These are phyloP conservation scores for Flagelloscypha sp. DNA, from an alignment of 768 basidiomycete genomes.

Conservation along the genomic window DNA sequence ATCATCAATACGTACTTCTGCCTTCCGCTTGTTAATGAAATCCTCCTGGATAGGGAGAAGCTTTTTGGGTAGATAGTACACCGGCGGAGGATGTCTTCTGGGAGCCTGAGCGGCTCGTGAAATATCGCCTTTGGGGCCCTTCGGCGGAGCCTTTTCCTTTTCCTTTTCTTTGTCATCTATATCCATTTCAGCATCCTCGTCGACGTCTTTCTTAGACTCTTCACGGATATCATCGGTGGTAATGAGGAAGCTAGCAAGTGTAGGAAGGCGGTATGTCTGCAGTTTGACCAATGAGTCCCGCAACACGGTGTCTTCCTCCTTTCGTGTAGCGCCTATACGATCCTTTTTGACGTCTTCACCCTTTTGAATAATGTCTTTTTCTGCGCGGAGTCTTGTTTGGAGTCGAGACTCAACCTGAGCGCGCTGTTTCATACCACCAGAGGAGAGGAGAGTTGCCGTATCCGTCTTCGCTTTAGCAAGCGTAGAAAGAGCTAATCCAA, in stretches of 20 bases:
- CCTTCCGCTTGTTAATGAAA: slow-evolving; percentile 54
- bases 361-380: slow-evolving; percentile 78
- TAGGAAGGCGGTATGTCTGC: slow-evolving; percentile 60
- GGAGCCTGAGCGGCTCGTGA: slow-evolving; percentile 39
- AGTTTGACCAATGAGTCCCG: slow-evolving; percentile 80
- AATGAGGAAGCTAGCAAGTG: slow-evolving; percentile 65
- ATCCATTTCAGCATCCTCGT: no score
- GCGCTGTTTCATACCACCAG: slow-evolving; percentile 67
- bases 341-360: slow-evolving; percentile 84
- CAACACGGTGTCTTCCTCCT: slow-evolving; percentile 75
- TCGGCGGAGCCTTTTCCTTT: no score
- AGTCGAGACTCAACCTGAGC: slow-evolving; percentile 78
- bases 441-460: slow-evolving; percentile 41
- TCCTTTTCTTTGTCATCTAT: no score
- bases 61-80: slow-evolving; percentile 69
- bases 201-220: slow-evolving; percentile 17
- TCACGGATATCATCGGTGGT: slow-evolving; percentile 62
- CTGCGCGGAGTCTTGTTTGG: slow-evolving; percentile 76
- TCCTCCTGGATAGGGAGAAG: slow-evolving; percentile 63
- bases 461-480: slow-evolving; percentile 84
- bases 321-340: slow-evolving; percentile 65
- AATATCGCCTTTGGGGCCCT: slow-evolving; percentile 23
- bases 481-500: slow-evolving; percentile 75
- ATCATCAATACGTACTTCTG: slow-evolving; percentile 37
- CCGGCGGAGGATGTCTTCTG: slow-evolving; percentile 64